These are phyloP conservation scores for Clohesyomyces aquaticus DNA, from an alignment of 495 filamentous ascomycete species.

Conservation along the genomic window DNA sequence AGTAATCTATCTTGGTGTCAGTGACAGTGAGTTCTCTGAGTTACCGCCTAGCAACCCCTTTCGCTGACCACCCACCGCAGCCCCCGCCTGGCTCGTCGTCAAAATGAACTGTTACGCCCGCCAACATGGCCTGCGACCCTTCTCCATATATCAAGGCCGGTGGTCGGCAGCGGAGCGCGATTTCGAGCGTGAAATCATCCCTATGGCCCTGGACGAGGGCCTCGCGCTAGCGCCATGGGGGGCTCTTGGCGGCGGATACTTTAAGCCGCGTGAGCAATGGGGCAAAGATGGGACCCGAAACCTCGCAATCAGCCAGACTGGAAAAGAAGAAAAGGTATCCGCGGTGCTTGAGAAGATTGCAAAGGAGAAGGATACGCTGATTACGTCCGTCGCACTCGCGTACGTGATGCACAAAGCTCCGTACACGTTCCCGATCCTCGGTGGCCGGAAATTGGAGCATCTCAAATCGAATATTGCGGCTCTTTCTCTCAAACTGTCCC, in stretches of 20 bases:
- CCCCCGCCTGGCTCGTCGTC: constrained; percentile 66
- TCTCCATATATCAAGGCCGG: constrained; percentile 41
- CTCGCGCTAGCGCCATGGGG: constrained; percentile 42
- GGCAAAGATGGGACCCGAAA: constrained; percentile 49
- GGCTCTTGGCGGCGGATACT: constrained; percentile 34
- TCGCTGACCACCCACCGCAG: no score
- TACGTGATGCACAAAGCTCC: constrained; percentile 75
- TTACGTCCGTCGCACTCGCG: constrained; percentile 64
- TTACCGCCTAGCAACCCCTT: no score
- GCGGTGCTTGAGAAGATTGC: constrained; percentile 63
- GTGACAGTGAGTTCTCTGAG: no score
- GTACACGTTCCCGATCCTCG: constrained; percentile 77
- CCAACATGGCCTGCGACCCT: constrained; percentile 47
- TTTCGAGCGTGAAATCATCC: constrained; percentile 44
- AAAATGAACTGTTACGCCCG: constrained; percentile 65
- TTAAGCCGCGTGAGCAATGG: constrained; percentile 33
- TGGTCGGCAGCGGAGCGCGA: constrained; percentile 37
- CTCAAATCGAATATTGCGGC: constrained; percentile 72
- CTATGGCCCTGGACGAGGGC: constrained; percentile 39
- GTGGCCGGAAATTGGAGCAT: constrained; percentile 67
- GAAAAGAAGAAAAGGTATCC: constrained; percentile 50
- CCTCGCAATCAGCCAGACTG: constrained; percentile 10
- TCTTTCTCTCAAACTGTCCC: constrained; percentile 57
- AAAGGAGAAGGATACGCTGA: constrained; percentile 52
- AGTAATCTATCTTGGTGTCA: constrained; percentile 67